Base-by-base conservation (phyloP, 192 early-diverging fungal genomes). In the Chytriomyces hyalinus region DNA sequence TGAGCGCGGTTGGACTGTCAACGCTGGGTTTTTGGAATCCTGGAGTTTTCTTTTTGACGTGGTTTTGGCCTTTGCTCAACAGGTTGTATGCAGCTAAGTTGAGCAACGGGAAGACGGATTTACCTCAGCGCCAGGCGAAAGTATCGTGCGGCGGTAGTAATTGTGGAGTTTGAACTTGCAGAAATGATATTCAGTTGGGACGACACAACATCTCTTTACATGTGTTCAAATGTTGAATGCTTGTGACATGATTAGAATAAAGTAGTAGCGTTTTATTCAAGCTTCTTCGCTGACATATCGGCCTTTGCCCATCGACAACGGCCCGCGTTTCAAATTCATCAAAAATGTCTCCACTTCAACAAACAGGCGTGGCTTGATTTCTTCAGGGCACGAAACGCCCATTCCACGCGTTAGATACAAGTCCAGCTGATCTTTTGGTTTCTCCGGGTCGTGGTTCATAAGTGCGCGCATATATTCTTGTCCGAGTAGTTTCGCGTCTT, bases 271-370 rank as follows among this genome's bases (percentile, higher is more conserved):
- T 36, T 36, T 26, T 36, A 36, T 36, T 36, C 36, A 36, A 36
- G 36, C 36, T 36, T 36, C 36, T 36, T 36, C 36, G 36, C 36
- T 36, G 36, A 20, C 5, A 57, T 57, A 57, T 57, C 53, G 13
- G 53, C 20, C 53, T 59, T 28, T 71, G 22, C 69, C 69, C 10
- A 60, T 48, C 67, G 51, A 69, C 22, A 78, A 10, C 11, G 43
- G 36, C 2, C 67, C 67, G 43, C 44, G 43, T 44, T 63, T 60
- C 60, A 78, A 70, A 28, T 68, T 70, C 36, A 7, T 63, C 72
- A 84, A 9, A 67, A 85, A 85, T 60, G 44, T 24, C 5, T 79
- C 75, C 8, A 76, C 65, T 43, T 79, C 78, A 53, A 85, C 72
- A 9, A 68, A 63, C 13, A 70, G 45, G 60, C 79, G 49, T 6